phyloP scores from a whole-genome alignment of 768 basidiomycete species.

The Filobasidium floriforme region DNA sequence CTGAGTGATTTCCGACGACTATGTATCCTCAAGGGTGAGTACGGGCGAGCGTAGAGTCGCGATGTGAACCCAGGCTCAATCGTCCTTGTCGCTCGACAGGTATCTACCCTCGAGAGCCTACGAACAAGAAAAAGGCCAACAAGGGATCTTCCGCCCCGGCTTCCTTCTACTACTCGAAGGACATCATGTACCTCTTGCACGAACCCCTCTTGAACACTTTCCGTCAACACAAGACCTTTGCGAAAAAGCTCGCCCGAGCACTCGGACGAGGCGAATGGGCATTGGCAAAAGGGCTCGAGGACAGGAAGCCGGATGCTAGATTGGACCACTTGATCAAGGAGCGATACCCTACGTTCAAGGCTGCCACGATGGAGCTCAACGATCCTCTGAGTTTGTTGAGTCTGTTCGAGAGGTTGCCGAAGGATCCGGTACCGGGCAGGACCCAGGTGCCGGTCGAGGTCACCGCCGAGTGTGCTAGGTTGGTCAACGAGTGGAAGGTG shows the following conservation, averaged over 20 bases:
- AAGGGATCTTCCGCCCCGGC: constrained; percentile 95
- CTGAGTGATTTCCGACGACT: constrained; percentile 91
- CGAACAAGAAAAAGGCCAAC: constrained; percentile 83
- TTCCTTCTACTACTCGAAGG: constrained; percentile 96
- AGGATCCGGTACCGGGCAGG: constrained; percentile 55
- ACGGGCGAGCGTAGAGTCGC: constrained; percentile 3
- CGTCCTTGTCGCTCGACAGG: constrained; percentile 50
- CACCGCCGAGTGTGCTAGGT: constrained; percentile 78
- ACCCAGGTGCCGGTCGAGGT: constrained; percentile 62
- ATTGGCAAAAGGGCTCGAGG: constrained; percentile 84
- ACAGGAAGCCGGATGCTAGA: constrained; percentile 81
- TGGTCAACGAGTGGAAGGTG: constrained; percentile 77
- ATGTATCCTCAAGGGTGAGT: constrained; percentile 89
- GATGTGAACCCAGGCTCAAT: constrained; percentile 1
- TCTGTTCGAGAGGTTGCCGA: constrained; percentile 83
- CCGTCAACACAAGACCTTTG: constrained; percentile 95
- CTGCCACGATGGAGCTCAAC: constrained; percentile 91
- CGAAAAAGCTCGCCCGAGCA: constrained; percentile 88
- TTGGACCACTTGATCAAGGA: constrained; percentile 97
- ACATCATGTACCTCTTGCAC: constrained; percentile 92
- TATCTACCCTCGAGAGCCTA: constrained; percentile 94
- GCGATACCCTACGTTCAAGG: constrained; percentile 95
- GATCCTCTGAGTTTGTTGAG: constrained; percentile 93
- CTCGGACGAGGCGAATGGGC: constrained; percentile 92
- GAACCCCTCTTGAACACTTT: constrained; percentile 90